Base-by-base conservation (phyloP, 1,284 basidiomycete species). In the Megacollybia platyphylla region DNA sequence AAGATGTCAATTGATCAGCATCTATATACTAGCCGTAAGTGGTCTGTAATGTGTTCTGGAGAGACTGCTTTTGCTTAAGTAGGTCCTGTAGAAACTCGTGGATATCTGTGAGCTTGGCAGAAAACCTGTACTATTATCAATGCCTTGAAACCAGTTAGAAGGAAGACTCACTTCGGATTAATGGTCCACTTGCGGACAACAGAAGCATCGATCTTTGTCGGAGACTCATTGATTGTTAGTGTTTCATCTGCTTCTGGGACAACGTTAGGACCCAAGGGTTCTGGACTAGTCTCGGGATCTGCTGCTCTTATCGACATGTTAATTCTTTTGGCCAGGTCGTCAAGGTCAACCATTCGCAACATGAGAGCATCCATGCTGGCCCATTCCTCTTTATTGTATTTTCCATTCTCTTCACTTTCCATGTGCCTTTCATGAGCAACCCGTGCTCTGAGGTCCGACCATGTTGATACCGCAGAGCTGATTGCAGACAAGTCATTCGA, bases 401-500 rank as follows among this genome's bases (percentile, higher is more conserved):
- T 11, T 26, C 42, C 54, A 32, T 49, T 52, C 49, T 77, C 73
- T 37, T 51, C 51, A 7, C 38, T 43, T 50, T 82, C 77, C 58
- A 76, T 64, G 13, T 54, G 46, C 45, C 64, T 71, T 60, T 87
- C 86, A 36, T 76, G 59, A 38, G 61, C 54, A 27, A 84, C 60
- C 28, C 71, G 64, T 30, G 58, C 55, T 48, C 60, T 59, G 42
- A 87, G 68, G 8, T 55, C 54, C 10, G 58, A 48, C 83, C 84
- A 87, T 11, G 64, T 59, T 7, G 59, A 61, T 43, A 87, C 75
- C 3, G 80, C 78, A 26, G 65, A 64, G 46, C 71, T 72, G 36
- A 91, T 69, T 2, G 76, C 63, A 10, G 75, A 57, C 11, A 91
- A 63, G 54, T 91, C 89, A 43, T 61, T 64, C 8, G 73, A 62